Base-by-base conservation (phyloP, 1,284 basidiomycete genomes). In the Cerrena zonata region DNA sequence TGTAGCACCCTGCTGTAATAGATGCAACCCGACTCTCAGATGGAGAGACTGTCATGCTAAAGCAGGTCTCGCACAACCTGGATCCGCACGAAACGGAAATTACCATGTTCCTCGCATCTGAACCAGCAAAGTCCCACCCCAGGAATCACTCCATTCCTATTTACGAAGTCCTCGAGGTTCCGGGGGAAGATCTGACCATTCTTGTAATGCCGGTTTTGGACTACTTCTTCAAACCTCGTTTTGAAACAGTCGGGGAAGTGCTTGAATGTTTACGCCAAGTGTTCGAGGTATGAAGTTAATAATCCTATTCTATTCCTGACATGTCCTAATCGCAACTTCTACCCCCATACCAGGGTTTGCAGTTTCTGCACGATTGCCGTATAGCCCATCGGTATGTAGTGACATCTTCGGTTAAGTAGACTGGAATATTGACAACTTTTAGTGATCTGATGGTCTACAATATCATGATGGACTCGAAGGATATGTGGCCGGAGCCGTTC, bases 381-480 rank as follows among this genome's bases (percentile, higher is more conserved):
- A 37, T 53, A 12, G 51, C 56, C 24, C 55, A 56, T 36, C 50
- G 54, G 56, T 54, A 48, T 41, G 5, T 38, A 22, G 51, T 10
- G 12, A n/a, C n/a, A n/a, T n/a, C n/a, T n/a, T n/a, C n/a, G n/a
- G n/a, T n/a, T n/a, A n/a, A n/a, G n/a, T n/a, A n/a, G n/a, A 26
- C 19, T 18, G 15, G 5, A 22, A 40, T 38, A n/a, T 34, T 15
- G 15, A 7, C 7, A 42, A 18, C 1, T n/a, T n/a, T 30, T 30
- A 78, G 76, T 1, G 75, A 78, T 49, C 65, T 64, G 42, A 65
- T 66, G 47, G n/a, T 36, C 3, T 38, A 56, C n/a, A 75, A 75
- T 47, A 61, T 74, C 37, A 69, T 74, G 69, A 61, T 73, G 53
- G 70, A 73, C 45, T 62, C 69, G 0, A 46, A 27, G 4, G 47